phyloP scores from a whole-genome alignment of 352 stramenopile genomes.

The Phytophthora lateralis region DNA sequence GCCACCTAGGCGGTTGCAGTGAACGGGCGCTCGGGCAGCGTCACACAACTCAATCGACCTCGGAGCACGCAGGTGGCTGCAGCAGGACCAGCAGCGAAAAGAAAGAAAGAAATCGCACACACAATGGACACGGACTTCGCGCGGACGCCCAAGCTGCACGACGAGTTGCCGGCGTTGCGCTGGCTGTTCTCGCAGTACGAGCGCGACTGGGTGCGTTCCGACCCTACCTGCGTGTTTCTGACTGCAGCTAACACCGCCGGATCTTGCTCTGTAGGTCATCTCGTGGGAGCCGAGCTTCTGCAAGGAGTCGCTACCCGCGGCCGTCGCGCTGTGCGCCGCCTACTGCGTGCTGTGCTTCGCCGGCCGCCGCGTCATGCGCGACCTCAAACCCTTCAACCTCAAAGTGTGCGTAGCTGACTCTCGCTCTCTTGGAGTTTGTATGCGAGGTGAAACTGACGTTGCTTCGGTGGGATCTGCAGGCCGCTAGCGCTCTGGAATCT shows the following conservation, averaged over 20 bases:
- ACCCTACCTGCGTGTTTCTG: not conserved
- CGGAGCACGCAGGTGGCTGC: slow-evolving; percentile 7
- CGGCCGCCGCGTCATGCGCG: slow-evolving; percentile 77
- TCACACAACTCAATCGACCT: slow-evolving; percentile 37
- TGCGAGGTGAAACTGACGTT: slow-evolving; percentile 20
- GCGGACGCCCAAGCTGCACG: slow-evolving; percentile 38
- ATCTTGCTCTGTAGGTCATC: slow-evolving; percentile 42
- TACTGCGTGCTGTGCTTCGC: slow-evolving; percentile 84
- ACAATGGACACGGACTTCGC: slow-evolving; percentile 32
- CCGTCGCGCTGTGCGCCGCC: slow-evolving; percentile 58
- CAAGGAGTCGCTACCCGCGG: slow-evolving; percentile 64
- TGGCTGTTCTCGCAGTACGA: slow-evolving; percentile 78
- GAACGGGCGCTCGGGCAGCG: not conserved
- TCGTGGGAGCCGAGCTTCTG: slow-evolving; percentile 76
- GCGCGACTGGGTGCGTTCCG: slow-evolving; percentile 61
- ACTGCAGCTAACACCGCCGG: slow-evolving; percentile 11
- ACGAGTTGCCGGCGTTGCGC: slow-evolving; percentile 59
- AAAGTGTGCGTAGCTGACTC: slow-evolving; percentile 55
- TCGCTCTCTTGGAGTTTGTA: slow-evolving; percentile 23
- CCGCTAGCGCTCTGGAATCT: slow-evolving; percentile 86
- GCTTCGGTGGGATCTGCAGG: slow-evolving; percentile 25
- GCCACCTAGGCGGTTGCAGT: slow-evolving; percentile 20
- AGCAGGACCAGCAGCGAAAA: not conserved
- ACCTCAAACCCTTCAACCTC: slow-evolving; percentile 81
- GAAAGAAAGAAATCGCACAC: slow-evolving; percentile 3